Base-by-base conservation (phyloP, 139 green algal species). In the Chlorella vulgaris region DNA sequence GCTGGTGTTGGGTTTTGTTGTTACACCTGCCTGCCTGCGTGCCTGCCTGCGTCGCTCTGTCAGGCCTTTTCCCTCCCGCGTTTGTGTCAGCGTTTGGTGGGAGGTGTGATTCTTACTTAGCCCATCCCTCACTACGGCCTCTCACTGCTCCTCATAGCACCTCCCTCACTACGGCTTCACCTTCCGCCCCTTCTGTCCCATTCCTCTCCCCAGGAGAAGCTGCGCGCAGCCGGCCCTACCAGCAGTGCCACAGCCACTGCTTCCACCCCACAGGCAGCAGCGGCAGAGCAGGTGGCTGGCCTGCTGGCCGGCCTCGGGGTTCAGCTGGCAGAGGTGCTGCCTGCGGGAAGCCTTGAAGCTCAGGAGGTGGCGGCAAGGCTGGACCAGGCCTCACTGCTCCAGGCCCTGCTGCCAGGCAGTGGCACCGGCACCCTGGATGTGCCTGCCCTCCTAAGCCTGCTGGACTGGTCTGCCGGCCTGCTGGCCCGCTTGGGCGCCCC, bases 271-370 rank as follows among this genome's bases (percentile, higher is more conserved):
- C 4, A 24, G 0, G 53, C 28, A 31, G 53, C 47, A 3, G 61
- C 80, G 15, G 70, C 60, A 26, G 42, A 74, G 55, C 70, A 81
- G 71, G 62, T 91, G 58, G 84, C 78, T 5, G 76, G n/a, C 2
- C 80, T 93, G 47, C 80, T 93, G 47, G 40, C 78, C 1, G 84
- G 91, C 43, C 76, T 92, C 39, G 90, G 84, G 0, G 33, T 29
- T 8, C 82, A 91, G 78, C 70, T 93, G 51, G 62, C 63, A 5
- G 84, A 78, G 36, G 82, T 87, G 4, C 43, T 93, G 60, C 80
- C 83, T 19, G 74, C 83, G 26, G 35, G 55, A 29, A 26, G 26
- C 8, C 8, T 7, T 13, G 80, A 63, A 7, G 81, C 69, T 4
- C 33, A 82, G 71, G 70, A 86, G 58, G 71, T 92, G 29, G 62